Conservation (phyloP, 352 stramenopile species). For the Globisporangium viniferum region DNA sequence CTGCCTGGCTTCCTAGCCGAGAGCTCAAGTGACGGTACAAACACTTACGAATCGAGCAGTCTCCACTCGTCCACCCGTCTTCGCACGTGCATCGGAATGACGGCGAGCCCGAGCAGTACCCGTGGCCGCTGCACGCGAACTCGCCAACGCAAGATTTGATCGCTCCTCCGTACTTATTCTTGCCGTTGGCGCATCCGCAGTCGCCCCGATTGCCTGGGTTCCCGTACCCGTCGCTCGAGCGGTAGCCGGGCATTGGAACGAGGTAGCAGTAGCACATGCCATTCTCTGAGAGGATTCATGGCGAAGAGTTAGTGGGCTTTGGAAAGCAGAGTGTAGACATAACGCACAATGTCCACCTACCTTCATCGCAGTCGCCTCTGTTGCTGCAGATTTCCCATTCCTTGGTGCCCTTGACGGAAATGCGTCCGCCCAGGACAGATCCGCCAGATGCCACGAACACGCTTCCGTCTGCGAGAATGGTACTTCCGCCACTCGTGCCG, state of each 20-base stretch:
- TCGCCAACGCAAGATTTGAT: constrained; percentile 63
- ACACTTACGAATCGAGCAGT: constrained; percentile 56
- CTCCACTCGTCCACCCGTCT: constrained; percentile 53
- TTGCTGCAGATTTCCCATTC: constrained; percentile 89
- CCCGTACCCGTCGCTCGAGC: constrained; percentile 84
- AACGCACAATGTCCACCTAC: constrained; percentile 5
- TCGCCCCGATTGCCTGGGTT: constrained; percentile 86
- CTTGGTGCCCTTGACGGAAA: constrained; percentile 79
- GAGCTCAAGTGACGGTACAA: not conserved
- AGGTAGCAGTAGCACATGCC: constrained; percentile 56
- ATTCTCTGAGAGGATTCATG: constrained; percentile 21
- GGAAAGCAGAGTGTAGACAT: constrained; percentile 12
- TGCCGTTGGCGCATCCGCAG: constrained; percentile 86
- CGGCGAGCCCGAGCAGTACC: constrained; percentile 54
- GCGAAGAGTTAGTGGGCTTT: not conserved
- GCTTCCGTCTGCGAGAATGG: constrained; percentile 40
- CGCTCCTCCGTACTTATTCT: constrained; percentile 66
- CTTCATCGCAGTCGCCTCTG: constrained; percentile 79
- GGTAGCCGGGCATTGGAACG: constrained; percentile 73
- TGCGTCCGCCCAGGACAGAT: constrained; percentile 31
- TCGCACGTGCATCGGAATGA: constrained; percentile 62
- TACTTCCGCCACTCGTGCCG: constrained; percentile 26
- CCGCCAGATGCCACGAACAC: constrained; percentile 50
- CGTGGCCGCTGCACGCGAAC: constrained; percentile 70
- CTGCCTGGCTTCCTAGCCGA: not conserved